Conservation (phyloP, 2,329 filamentous ascomycete genomes). For the Zymoseptoria pseudotritici region DNA sequence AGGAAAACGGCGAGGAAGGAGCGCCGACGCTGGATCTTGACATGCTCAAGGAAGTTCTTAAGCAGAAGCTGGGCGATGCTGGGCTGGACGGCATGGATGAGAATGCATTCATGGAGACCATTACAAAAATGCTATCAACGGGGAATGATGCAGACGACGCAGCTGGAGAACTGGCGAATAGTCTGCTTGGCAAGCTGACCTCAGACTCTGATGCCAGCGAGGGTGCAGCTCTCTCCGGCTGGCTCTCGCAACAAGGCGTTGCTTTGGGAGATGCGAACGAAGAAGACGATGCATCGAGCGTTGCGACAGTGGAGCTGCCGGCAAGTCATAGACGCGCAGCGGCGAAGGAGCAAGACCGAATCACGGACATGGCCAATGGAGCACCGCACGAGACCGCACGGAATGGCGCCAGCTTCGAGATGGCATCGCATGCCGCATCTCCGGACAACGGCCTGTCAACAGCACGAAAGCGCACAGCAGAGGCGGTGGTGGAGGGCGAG, state of each 20-base stretch:
- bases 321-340: conserved; percentile 14
- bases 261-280: conserved; percentile 20
- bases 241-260: conserved; percentile 29
- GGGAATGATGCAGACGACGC: conserved; percentile 36
- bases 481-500: neutral
- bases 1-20: conserved; percentile 11
- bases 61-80: conserved; percentile 23
- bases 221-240: conserved; percentile 22
- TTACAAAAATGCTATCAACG: conserved; percentile 39
- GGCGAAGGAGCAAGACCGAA: neutral
- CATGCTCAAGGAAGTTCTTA: conserved; percentile 30
- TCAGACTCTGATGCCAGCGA: conserved; percentile 18
- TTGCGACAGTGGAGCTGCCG: conserved; percentile 28
- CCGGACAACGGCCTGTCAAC: conserved; percentile 4
- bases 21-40: conserved; percentile 30
- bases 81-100: conserved; percentile 36
- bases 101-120: conserved; percentile 35
- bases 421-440: conserved; percentile 11
- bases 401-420: conserved; percentile 4
- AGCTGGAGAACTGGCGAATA: conserved; percentile 36
- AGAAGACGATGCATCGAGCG: conserved; percentile 23
- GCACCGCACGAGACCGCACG: neutral
- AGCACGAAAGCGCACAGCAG: conserved; percentile 4
- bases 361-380: conserved; percentile 10
- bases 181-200: conserved; percentile 32